Conservation (phyloP, 2,329 filamentous ascomycete genomes). For the Diplocarpon mali region DNA sequence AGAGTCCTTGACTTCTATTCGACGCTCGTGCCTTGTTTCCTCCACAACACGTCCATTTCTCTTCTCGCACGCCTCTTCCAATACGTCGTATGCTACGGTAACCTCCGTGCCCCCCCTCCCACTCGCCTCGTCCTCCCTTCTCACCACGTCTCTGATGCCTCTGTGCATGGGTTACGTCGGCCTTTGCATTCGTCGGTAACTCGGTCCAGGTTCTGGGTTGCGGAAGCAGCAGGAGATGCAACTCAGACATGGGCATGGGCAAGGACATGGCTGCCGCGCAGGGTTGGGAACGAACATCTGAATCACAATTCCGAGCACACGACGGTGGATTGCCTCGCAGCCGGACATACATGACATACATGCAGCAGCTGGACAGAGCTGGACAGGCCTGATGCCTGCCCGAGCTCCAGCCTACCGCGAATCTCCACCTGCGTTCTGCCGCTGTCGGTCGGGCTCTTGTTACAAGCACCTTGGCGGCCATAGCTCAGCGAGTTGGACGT, state of each 20-base stretch:
- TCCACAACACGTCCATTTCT: background rate
- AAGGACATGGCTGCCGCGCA: too few species aligned
- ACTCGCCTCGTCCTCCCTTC: too few species aligned
- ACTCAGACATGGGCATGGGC: too few species aligned
- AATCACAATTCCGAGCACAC: slow-evolving; percentile 16
- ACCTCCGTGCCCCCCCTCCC: too few species aligned
- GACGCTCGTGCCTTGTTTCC: slow-evolving; percentile 1
- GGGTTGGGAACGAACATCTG: background rate
- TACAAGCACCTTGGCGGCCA: slow-evolving; percentile 19
- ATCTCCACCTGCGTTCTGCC: slow-evolving; percentile 13
- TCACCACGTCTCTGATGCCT: background rate
- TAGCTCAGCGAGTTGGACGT: slow-evolving; percentile 13
- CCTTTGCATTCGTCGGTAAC: slow-evolving; percentile 4
- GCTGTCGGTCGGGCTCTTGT: slow-evolving; percentile 8
- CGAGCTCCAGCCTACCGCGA: slow-evolving; percentile 6
- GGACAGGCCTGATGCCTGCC: background rate
- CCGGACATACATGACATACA: background rate
- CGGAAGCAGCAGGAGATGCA: too few species aligned
- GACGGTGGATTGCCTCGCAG: slow-evolving; percentile 23
- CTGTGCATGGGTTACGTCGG: slow-evolving; percentile 2
- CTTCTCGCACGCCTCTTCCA: background rate
- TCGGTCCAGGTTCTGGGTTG: too few species aligned
- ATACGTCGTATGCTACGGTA: background rate
- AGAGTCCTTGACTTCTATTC: background rate
- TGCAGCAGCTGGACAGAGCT: too few species aligned